Base-by-base conservation (phyloP, 495 filamentous ascomycete species). In the Hypoxylon lienhwacheense region DNA sequence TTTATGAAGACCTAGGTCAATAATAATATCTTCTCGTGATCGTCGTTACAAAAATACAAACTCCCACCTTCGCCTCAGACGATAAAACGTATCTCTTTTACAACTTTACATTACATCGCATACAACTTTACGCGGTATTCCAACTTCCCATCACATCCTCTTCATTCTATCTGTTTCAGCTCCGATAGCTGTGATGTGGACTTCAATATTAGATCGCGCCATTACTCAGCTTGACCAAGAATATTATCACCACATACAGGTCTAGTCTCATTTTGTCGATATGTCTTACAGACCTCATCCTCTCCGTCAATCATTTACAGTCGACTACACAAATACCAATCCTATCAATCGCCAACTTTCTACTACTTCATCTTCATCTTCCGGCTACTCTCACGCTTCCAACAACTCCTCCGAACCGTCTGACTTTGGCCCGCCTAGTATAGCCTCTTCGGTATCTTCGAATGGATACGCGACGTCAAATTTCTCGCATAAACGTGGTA, bases 281-380 rank as follows among this genome's bases (percentile, higher is more conserved):
- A 80, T 80, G 75, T 80, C 79, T 59, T 72, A 77, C 69, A 69
- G 72, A 36, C 71, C 73, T 33, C 75, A 77, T 64, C 75, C 78
- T 21, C 74, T 88, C 59, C 81, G 80, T 61, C 82, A 84, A 71
- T 74, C 83, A 53, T 80, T 86, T 61, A 85, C 83, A 33, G 63
- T 68, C 67, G 86, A 88, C 64, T 75, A 87, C 56, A 47, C 72
- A n/a, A 53, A 47, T 16, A 31, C 34, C 36, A 63, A 49, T 63
- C 47, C 75, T 72, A 61, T 82, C 76, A 63, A 86, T 63, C 85
- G 90, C 48, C 85, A 92, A 65, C 79, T 81, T 19, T 95, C 90
- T 4, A 91, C 79, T 43, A 84, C 87, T 16, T 93, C 90, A 8
- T 88, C 86, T 4, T 81, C 73, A 48, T 95, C 90, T 12, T 91